Percentiles rank a stretch among this genome's conserved stretches.
These are phyloP conservation scores for Xylaria telfairii DNA, from an alignment of 495 filamentous ascomycete genomes.

Conservation along the genomic window DNA sequence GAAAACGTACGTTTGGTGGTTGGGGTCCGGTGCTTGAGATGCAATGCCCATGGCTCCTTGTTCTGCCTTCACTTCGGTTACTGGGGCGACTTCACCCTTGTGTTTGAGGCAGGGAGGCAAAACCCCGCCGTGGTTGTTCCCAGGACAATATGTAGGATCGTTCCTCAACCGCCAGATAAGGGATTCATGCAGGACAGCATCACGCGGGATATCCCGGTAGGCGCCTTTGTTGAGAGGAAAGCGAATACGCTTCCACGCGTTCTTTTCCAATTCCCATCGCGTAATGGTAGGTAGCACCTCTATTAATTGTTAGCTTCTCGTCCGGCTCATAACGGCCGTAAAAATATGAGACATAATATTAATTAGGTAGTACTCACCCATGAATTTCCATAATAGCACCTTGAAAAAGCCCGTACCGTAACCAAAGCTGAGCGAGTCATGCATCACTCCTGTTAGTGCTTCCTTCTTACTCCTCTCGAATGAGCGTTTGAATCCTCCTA, in stretches of 20 bases:
- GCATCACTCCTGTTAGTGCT: constrained; percentile 33
- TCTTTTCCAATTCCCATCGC: constrained; percentile 39
- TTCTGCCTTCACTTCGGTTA: constrained; percentile 13
- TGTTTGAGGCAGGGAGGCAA: constrained; percentile 32
- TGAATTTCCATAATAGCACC: constrained; percentile 42
- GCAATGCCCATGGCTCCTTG: constrained; percentile 8
- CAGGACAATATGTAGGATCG: constrained; percentile 65
- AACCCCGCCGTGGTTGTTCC: constrained; percentile 53
- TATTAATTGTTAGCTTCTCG: constrained; percentile 26
- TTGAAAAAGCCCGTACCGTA: constrained; percentile 32
- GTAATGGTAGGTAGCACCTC: constrained; percentile 47
- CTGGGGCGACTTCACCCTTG: constrained; percentile 22
- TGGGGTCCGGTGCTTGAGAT: constrained; percentile 21
- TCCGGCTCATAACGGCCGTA: background rate
- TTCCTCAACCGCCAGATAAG: constrained; percentile 67
- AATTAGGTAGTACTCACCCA: constrained; percentile 30
- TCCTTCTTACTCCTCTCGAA: constrained; percentile 33
- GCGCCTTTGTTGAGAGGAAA: constrained; percentile 69
- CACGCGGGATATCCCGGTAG: constrained; percentile 69
- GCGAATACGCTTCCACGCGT: constrained; percentile 39
- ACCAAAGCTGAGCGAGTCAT: constrained; percentile 38
- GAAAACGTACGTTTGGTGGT: constrained; percentile 31
- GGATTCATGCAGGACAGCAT: constrained; percentile 67
- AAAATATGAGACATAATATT: background rate
- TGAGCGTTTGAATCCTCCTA: constrained; percentile 31